Base-by-base conservation (phyloP, 768 basidiomycete species). In the Neoboletus brunneissimus region DNA sequence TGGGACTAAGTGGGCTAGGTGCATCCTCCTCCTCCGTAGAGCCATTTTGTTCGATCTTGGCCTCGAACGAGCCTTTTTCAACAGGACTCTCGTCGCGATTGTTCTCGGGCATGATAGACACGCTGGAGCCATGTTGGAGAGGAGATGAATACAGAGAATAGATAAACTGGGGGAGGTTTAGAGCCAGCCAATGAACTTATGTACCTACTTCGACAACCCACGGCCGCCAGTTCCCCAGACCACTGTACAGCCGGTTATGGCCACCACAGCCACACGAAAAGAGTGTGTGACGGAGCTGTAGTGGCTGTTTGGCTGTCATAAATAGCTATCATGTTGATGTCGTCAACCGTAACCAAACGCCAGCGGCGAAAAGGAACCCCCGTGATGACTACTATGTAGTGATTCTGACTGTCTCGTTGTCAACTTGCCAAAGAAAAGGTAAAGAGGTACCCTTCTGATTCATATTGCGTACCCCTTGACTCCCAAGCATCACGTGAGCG, bases 1-100 rank as follows among this genome's bases (percentile, higher is more conserved):
- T 79, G 0, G 47, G 38, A 11, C 47, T 52, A 34, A 69, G 61
- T 15, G 37, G 16, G 8, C 29, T 43, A 2, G 62, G 54, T 18
- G 51, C n/a, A 0, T 46, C 54, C 5, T 51, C 46, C 5, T 51
- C 47, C 8, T 48, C 51, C 5, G 23, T 1, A 10, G 38, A 44
- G 5, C 1, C 6, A 22, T 15, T 1, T 20, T 34, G 29, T 15
- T 61, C 54, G 11, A 51, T 5, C 4, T 20, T 25, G 12, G 5
- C 37, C 16, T 49, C 55, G 18, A 42, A 4, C 13, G 1, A 2
- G 1, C 3, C 4, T 20, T 50, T 52, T 1, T 43, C 48, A 2
- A 18, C 8, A 8, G 13, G 31, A 29, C 8, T 25, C 12, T 6
- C 37, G 3, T 47, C 40, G n/a, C 4, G 32, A 29, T 23, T 13